Evolutionary conservation across 2,329 filamentous ascomycete species (phyloP).

Genomic region (Aspergillus sp.): DNA sequence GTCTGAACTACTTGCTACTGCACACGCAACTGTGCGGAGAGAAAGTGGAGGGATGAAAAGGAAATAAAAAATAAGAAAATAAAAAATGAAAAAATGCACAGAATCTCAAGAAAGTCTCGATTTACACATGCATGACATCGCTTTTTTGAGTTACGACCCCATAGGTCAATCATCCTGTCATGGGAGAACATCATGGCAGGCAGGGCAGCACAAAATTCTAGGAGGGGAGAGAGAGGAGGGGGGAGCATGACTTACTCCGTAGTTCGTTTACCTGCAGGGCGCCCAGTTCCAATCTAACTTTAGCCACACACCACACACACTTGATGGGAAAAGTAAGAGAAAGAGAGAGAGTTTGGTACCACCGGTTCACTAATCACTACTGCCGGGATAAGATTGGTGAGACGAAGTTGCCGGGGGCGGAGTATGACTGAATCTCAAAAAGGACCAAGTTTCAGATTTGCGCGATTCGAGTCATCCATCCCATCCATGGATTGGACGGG

Average conservation of each 20-base stretch:
- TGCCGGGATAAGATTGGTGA: background rate
- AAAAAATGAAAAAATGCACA: background rate
- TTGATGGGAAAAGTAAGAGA: background rate
- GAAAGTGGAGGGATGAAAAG: background rate
- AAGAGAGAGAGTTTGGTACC: background rate
- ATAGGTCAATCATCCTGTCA: too few relatives aligned
- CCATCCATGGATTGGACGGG: background rate
- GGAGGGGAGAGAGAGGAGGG: too few relatives aligned
- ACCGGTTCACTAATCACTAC: background rate
- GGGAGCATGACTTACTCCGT: background rate
- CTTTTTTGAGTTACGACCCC: too few relatives aligned
- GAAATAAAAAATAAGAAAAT: too few relatives aligned
- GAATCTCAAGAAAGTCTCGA: background rate
- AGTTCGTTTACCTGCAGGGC: background rate
- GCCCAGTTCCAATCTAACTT: background rate
- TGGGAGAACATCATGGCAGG: too few relatives aligned
- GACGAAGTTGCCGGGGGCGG: background rate
- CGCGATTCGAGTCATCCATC: background rate
- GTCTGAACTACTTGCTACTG: background rate
- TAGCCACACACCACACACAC: background rate
- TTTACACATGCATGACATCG: background rate
- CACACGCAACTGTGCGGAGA: slow-evolving; percentile 9
- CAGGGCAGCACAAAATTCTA: too few relatives aligned
- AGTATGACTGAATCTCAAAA: background rate
- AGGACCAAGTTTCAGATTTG: background rate